Evolutionary conservation across 2,329 filamentous ascomycete genomes (phyloP).

Genomic region (Fusarium nygamai): DNA sequence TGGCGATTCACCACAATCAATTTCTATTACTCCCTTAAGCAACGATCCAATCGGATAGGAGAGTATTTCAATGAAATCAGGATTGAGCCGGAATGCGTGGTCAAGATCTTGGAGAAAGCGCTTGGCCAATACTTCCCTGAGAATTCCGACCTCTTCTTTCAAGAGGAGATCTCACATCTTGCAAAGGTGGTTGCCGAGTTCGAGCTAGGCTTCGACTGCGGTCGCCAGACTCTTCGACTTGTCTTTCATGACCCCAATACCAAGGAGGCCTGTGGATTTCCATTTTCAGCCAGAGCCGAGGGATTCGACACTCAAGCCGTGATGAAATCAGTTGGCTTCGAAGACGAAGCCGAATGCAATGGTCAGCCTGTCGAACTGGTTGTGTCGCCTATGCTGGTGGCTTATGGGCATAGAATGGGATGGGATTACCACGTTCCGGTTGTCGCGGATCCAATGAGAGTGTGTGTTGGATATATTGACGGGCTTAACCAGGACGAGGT

Average conservation of each 20-base stretch:
- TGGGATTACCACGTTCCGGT: rapidly evolving
- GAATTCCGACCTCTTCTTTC: rapidly evolving
- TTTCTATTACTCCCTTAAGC: not conserved
- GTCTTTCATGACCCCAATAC: not conserved
- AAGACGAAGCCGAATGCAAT: not conserved
- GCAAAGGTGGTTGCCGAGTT: rapidly evolving
- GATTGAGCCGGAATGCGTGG: not conserved
- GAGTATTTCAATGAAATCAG: rapidly evolving
- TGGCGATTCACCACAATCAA: not conserved
- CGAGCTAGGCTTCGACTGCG: rapidly evolving
- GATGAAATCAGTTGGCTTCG: rapidly evolving
- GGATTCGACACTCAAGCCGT: not conserved
- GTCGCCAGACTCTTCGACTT: rapidly evolving
- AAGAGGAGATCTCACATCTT: rapidly evolving
- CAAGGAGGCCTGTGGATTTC: not conserved
- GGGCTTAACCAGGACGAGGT: rapidly evolving
- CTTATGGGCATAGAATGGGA: rapidly evolving
- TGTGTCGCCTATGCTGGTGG: not conserved
- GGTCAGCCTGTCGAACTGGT: not conserved
- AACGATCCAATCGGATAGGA: too few relatives aligned
- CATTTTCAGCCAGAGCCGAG: not conserved
- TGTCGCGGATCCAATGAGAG: not conserved
- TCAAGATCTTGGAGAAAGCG: not conserved
- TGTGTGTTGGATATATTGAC: not conserved
- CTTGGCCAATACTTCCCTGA: not conserved